Evolutionary conservation across 192 early-diverging fungal genomes (phyloP), one percentile per base, ranked within the genome.

Genomic region (Kappamyces sp.): DNA sequence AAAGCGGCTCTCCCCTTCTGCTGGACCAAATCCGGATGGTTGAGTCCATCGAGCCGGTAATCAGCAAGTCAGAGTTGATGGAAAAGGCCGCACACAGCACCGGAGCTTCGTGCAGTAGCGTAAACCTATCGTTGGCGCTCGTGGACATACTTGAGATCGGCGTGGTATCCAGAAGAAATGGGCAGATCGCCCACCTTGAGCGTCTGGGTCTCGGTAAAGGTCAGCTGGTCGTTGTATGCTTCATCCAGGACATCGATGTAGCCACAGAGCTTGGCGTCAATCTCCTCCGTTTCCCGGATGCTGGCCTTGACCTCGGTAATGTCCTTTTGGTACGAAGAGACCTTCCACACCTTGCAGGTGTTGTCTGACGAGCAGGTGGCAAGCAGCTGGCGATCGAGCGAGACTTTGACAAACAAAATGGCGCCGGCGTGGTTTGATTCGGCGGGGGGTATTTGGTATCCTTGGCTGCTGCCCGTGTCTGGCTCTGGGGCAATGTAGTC

Each of bases 331-430:
- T 76, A 84, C 3, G 76, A 79, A 38, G 68, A 53, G 4, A 84
- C 63, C 47, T 52, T 68, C 81, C 81, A 84, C 23, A 84, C 39
- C 60, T 84, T 84, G 48, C 76, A 73, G 4, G 81, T 84, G 58
- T 77, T 67, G 58, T 84, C 81, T 12, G 66, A 67, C 13, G 73
- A 65, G 1, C 75, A 71, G 5, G 79, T 67, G 1, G 75, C 77
- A 3, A 84, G 60, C 37, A 73, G 68, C 32, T 61, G 66, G 47
- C 62, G 62, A 58, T 76, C 76, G 0, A 74, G 69, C 0, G 74
- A 73, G 5, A 82, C 48, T 15, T 53, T 51, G 32, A 78, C 48
- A 32, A 57, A 65, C 48, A 79, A 46, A 32, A 84, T 75, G 2
- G 81, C 64, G 75, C 76, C 77, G 12, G 71, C 72, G 51, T 81